Evolutionary conservation across 805 yeast genomes (phyloP).

Genomic region (Phaffomyces antillensis): DNA sequence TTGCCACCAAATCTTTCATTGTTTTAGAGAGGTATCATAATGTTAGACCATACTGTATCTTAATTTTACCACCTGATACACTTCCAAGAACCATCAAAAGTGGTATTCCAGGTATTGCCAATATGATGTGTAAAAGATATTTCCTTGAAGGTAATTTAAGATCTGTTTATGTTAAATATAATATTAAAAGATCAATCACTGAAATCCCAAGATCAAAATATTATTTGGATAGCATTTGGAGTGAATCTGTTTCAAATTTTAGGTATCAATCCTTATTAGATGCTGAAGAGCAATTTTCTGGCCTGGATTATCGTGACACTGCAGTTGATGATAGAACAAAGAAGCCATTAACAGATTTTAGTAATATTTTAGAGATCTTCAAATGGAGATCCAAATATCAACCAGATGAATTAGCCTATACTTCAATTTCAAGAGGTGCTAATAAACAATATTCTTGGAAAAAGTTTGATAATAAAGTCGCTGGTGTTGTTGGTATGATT

Average conservation of each 20-base stretch:
- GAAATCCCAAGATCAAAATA: conserved; percentile 72
- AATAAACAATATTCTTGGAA: conserved; percentile 67
- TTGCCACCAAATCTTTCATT: conserved; percentile 40
- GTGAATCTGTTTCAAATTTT: conserved; percentile 45
- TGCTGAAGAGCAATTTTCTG: conserved; percentile 68
- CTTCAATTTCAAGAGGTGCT: conserved; percentile 34
- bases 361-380: conserved; percentile 62
- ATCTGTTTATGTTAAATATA: conserved; percentile 79
- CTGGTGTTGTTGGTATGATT: conserved; percentile 67
- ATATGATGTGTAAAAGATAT: conserved; percentile 70
- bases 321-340: conserved; percentile 74
- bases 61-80: conserved; percentile 72
- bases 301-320: conserved; percentile 69
- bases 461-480: conserved; percentile 68
- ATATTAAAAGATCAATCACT: conserved; percentile 53
- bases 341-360: conserved; percentile 66
- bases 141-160: conserved; percentile 73
- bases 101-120: conserved; percentile 90
- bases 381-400: conserved; percentile 71
- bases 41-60: conserved; percentile 72
- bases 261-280: conserved; percentile 54
- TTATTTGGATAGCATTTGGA: conserved; percentile 77
- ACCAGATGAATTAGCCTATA: conserved; percentile 75
- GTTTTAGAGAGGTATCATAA: conserved; percentile 52
- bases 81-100: conserved; percentile 78